phyloP scores from a whole-genome alignment of 2,329 filamentous ascomycete species.

The Botryotinia convoluta region DNA sequence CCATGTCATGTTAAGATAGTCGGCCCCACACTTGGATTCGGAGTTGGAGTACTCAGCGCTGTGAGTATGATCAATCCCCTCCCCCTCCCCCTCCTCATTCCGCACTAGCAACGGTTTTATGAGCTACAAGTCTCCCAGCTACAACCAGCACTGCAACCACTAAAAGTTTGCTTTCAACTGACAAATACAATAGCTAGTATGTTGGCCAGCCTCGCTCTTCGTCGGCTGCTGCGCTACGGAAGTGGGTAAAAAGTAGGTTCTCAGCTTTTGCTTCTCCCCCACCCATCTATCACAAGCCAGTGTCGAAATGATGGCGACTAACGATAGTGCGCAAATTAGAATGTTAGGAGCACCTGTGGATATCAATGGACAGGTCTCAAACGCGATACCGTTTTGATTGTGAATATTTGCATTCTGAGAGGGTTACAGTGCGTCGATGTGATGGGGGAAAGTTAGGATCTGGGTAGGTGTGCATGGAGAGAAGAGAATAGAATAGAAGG shows the following conservation, averaged over 20 bases:
- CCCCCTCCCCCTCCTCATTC: background rate
- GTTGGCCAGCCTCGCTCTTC: slow-evolving; percentile 54
- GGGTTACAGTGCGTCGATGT: slow-evolving; percentile 40
- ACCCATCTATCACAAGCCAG: background rate
- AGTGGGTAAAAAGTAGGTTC: slow-evolving; percentile 50
- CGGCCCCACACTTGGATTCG: slow-evolving; percentile 51
- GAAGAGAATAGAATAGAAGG: no score
- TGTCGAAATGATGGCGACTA: background rate
- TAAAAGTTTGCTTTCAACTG: background rate
- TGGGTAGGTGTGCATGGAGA: background rate
- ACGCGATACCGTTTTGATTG: slow-evolving; percentile 48
- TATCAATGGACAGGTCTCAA: slow-evolving; percentile 48
- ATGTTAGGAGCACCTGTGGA: slow-evolving; percentile 52
- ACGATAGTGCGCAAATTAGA: slow-evolving; percentile 37
- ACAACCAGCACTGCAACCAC: no score
- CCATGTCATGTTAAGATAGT: slow-evolving; percentile 57
- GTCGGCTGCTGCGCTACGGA: slow-evolving; percentile 56
- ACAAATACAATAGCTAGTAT: slow-evolving; percentile 44
- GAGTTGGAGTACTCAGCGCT: slow-evolving; percentile 47
- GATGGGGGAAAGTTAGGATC: background rate
- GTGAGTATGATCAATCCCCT: slow-evolving; percentile 40
- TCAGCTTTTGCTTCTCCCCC: background rate
- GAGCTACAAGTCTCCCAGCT: background rate
- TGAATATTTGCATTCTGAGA: slow-evolving; percentile 26
- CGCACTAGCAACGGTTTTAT: background rate